Percentiles rank a stretch among this genome's conserved stretches.
phyloP scores from a whole-genome alignment of 2,329 filamentous ascomycete species.

The Hypoxylon sp. region DNA sequence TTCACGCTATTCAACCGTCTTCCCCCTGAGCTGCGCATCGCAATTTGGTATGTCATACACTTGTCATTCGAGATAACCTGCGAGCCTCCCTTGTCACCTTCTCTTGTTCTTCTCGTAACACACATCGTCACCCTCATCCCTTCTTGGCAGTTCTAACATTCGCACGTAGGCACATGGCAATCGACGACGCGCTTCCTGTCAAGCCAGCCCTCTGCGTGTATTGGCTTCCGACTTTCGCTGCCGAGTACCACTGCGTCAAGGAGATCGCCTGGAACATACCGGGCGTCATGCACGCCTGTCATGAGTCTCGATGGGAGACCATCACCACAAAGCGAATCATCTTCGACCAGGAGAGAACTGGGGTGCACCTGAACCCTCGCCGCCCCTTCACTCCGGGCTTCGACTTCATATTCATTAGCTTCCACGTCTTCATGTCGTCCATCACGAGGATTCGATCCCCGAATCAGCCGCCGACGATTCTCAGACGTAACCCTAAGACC shows the following conservation, averaged over 20 bases:
- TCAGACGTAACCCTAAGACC: no score
- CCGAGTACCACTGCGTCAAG: neutral
- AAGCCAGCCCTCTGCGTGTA: neutral
- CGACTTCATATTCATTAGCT: neutral
- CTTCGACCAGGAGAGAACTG: neutral
- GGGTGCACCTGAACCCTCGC: neutral
- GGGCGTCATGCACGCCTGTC: neutral
- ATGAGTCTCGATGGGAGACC: neutral
- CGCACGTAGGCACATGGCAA: neutral
- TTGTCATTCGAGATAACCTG: neutral
- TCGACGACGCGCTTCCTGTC: neutral
- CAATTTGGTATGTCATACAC: neutral
- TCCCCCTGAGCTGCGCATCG: neutral
- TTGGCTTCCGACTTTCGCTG: neutral
- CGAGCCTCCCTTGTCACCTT: neutral
- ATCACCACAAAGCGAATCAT: neutral
- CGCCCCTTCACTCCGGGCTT: neutral
- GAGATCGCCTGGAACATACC: neutral
- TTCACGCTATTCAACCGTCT: neutral
- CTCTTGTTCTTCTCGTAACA: no score
- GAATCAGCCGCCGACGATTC: no score
- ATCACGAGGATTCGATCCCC: no score
- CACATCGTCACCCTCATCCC: no score
- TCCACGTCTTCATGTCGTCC: neutral
- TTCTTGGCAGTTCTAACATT: neutral